phyloP scores from a whole-genome alignment of 2,329 filamentous ascomycete genomes.

The Monosporascus sp. region DNA sequence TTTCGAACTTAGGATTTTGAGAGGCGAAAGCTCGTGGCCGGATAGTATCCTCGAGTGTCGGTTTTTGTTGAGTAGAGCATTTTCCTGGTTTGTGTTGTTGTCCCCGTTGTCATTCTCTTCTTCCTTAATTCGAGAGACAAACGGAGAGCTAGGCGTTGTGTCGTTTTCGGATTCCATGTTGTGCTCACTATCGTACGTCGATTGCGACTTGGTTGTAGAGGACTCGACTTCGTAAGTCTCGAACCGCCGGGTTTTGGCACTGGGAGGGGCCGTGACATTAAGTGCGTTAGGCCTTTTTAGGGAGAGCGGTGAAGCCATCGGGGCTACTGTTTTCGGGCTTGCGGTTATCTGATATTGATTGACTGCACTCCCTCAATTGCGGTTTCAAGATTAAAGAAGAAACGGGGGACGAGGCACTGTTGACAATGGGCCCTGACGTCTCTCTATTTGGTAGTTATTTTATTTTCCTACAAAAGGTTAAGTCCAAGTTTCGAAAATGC shows the following conservation, averaged over 20 bases:
- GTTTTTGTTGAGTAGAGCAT: slow-evolving; percentile 40
- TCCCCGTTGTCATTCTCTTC: neutral
- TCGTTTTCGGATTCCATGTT: slow-evolving; percentile 1
- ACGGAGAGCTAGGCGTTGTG: slow-evolving; percentile 6
- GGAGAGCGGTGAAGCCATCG: neutral
- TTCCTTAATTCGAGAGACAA: slow-evolving; percentile 10
- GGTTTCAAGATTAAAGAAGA: neutral
- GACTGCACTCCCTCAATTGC: neutral
- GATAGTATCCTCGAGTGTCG: slow-evolving; percentile 52
- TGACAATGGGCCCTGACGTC: too few species aligned
- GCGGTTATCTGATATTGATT: too few species aligned
- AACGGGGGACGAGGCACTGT: too few species aligned
- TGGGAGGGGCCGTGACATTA: neutral
- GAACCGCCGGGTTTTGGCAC: neutral
- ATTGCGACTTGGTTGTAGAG: slow-evolving; percentile 14
- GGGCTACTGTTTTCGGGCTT: neutral
- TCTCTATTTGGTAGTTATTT: neutral
- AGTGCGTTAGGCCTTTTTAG: neutral
- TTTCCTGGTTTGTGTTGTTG: slow-evolving; percentile 34
- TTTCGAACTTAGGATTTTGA: slow-evolving; percentile 44
- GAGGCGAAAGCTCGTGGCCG: slow-evolving; percentile 50
- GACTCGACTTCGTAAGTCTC: slow-evolving; percentile 28
- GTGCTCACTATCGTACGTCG: slow-evolving; percentile 1
- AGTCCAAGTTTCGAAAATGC: neutral
- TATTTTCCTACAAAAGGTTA: neutral